phyloP scores from a whole-genome alignment of 2,329 filamentous ascomycete species.

The Aureobasidium namibiae region DNA sequence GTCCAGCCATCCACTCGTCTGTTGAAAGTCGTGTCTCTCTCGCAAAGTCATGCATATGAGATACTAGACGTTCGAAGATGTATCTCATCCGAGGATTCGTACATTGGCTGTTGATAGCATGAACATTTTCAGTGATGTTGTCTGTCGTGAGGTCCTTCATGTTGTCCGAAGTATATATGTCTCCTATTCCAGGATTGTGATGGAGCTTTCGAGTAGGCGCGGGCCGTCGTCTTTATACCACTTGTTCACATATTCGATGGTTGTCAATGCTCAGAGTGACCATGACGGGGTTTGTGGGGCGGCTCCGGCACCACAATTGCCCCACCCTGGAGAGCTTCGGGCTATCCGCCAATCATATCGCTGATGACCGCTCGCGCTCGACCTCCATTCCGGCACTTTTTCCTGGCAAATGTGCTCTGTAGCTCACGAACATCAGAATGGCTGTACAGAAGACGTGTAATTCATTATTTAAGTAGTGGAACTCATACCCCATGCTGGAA shows the following conservation, averaged over 20 bases:
- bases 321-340: background rate
- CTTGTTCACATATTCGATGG: background rate
- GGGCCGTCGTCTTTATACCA: background rate
- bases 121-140: slow-evolving; percentile 66
- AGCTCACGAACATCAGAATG: background rate
- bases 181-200: no score
- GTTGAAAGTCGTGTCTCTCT: slow-evolving; percentile 66
- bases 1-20: slow-evolving; percentile 63
- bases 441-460: background rate
- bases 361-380: background rate
- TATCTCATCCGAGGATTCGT: slow-evolving; percentile 56
- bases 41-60: slow-evolving; percentile 69
- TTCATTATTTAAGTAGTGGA: background rate
- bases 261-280: background rate
- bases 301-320: background rate
- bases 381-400: background rate
- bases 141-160: slow-evolving; percentile 62
- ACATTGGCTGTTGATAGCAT: slow-evolving; percentile 62
- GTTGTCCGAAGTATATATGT: background rate
- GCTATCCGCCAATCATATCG: background rate
- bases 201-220: background rate
- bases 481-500: no score
- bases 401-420: background rate
- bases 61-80: slow-evolving; percentile 61
- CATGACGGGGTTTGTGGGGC: background rate